Evolutionary conservation across 495 filamentous ascomycete species (phyloP), one percentile per base, ranked within the genome.

Genomic region (Trichoderma virens): DNA sequence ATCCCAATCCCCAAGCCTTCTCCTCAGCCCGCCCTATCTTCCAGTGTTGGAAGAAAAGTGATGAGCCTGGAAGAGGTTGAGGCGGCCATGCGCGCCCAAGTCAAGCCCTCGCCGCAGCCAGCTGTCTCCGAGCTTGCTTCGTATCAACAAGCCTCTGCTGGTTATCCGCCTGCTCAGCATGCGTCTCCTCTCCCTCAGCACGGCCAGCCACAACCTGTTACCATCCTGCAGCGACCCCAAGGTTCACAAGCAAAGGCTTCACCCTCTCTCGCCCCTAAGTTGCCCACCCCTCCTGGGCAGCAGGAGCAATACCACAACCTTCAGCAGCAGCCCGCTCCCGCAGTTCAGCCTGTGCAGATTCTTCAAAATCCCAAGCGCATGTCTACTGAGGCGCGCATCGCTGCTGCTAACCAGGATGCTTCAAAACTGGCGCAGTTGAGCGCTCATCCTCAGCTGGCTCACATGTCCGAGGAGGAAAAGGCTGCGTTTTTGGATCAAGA

Each of bases 51-150:
- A n/a, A 87, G 85, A 70, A 97, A 92, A 78, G 90, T 98, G 81
- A 85, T 99, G 88, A 97, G 91, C 69, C 71, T 99, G 65, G 94
- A 98, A 72, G 94, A 98, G 75, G 94, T 99, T 18, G 94, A 99
- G 78, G 95, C 94, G 38, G 87, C 92, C 68, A 90, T 99, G 81
- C 85, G 91, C 41, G 81, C 85, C 14, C 89, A 91, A 69, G 74
- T 81, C 23, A 84, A 86, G 68, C 81, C 78, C 63, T 74, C 81
- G 20, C 63, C 75, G 30, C 73, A 75, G 61, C 66, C 62, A 25
- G 63, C 67, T 56, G 59, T 74, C 60, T 65, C 76, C 45, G 65
- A 71, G 63, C 70, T 68, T 34, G 8, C 61, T 38, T 32, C 72
- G 30, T 64, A 69, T 56, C 62, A 70, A 62, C 66, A 70, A 11